Percentiles rank a stretch among this genome's conserved stretches.
Conservation (phyloP, 2,329 filamentous ascomycete genomes). For the Tolypocladium paradoxum region DNA sequence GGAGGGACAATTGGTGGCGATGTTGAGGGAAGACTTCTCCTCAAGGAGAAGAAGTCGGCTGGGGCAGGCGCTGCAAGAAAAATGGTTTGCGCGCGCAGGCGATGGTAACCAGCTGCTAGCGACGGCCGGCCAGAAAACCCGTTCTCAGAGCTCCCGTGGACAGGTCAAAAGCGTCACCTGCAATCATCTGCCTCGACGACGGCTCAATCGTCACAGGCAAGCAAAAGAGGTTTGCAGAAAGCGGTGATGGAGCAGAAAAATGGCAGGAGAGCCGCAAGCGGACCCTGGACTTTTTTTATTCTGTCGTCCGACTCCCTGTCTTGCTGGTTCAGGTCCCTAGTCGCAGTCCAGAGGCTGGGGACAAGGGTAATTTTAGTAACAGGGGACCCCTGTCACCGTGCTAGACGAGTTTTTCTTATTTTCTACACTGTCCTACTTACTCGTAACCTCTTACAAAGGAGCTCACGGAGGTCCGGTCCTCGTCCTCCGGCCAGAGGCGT, state of each 20-base stretch:
- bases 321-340: neutral
- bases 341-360: too few relatives aligned
- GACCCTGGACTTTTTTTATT: neutral
- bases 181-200: constrained; percentile 24
- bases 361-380: too few relatives aligned
- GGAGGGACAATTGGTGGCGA: neutral
- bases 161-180: constrained; percentile 25
- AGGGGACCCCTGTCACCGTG: too few relatives aligned
- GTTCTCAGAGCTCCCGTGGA: constrained; percentile 25
- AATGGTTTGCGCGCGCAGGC: constrained; percentile 9
- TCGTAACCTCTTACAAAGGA: too few relatives aligned
- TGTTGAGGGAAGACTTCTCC: neutral
- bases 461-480: too few relatives aligned
- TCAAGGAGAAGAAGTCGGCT: constrained; percentile 6
- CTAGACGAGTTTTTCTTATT: too few relatives aligned
- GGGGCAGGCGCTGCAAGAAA: constrained; percentile 17
- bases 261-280: neutral
- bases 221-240: neutral
- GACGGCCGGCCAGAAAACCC: constrained; percentile 25
- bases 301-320: too few relatives aligned
- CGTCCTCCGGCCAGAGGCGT: too few relatives aligned
- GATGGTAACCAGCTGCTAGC: constrained; percentile 19
- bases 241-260: neutral
- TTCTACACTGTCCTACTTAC: too few relatives aligned
- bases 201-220: neutral